These are phyloP conservation scores for Teunomyces cretensis DNA, from an alignment of 805 yeast genomes.

Conservation along the genomic window DNA sequence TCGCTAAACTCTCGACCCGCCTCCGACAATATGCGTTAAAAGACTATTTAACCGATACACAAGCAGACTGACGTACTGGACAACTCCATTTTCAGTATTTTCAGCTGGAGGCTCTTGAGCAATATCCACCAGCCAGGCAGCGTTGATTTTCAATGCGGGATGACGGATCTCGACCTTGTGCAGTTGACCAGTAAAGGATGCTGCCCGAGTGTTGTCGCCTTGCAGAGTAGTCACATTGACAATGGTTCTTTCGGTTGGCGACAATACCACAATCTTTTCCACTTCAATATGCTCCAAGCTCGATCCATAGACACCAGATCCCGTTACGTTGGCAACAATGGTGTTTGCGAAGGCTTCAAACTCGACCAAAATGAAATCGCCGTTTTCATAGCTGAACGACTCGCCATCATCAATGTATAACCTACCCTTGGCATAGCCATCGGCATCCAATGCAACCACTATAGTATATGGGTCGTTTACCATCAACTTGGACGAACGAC, in stretches of 20 bases:
- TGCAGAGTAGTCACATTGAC: conserved; percentile 34
- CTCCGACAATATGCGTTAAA: conserved; percentile 18
- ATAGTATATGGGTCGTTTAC: conserved; percentile 77
- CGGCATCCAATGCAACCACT: conserved; percentile 53
- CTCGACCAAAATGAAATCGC: conserved; percentile 47
- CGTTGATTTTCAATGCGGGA: conserved; percentile 48
- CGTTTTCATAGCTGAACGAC: conserved; percentile 54
- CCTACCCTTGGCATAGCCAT: conserved; percentile 53
- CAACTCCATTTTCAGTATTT: conserved; percentile 8
- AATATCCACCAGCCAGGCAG: conserved; percentile 47
- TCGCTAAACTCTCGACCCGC: conserved; percentile 21
- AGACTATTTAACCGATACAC: conserved; percentile 7
- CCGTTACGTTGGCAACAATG: conserved; percentile 17
- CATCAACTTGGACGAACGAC: conserved; percentile 81
- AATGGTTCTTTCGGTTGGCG: conserved; percentile 9
- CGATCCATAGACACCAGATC: conserved; percentile 6
- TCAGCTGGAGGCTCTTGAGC: background rate
- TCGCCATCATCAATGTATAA: conserved; percentile 87
- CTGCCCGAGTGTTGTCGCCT: conserved; percentile 12
- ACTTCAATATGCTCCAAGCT: conserved; percentile 39
- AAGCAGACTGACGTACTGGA: background rate
- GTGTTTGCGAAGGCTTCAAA: conserved; percentile 38
- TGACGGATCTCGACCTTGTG: conserved; percentile 40
- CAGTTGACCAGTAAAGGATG: background rate
- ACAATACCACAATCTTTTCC: conserved; percentile 59